Conservation (phyloP, 2,329 filamentous ascomycete genomes). For the Monascus ruber region DNA sequence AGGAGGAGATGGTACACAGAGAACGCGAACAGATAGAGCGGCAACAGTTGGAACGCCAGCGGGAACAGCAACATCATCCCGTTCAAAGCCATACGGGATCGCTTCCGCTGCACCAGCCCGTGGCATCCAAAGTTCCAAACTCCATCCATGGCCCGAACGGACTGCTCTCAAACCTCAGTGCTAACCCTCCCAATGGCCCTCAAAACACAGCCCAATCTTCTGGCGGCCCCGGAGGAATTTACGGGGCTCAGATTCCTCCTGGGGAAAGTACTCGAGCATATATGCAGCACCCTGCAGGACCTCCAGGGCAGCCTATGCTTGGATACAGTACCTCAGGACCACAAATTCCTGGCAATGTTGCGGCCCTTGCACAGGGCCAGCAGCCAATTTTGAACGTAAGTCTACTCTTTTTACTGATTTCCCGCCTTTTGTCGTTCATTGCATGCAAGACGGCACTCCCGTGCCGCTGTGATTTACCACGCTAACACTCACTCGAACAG, state of each 20-base stretch:
- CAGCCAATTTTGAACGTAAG: conserved; percentile 66
- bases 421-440: background rate
- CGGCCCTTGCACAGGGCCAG: conserved; percentile 61
- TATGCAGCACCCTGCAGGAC: conserved; percentile 51
- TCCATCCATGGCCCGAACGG: conserved; percentile 90
- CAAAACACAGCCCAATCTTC: conserved; percentile 47
- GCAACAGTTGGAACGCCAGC: conserved; percentile 44
- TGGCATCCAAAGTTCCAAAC: conserved; percentile 66
- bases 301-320: conserved; percentile 42
- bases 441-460: background rate
- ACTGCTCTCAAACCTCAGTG: conserved; percentile 63
- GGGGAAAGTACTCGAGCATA: conserved; percentile 44
- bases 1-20: conserved; percentile 48
- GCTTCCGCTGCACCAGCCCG: conserved; percentile 86
- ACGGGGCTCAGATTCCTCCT: conserved; percentile 56
- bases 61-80: conserved; percentile 53
- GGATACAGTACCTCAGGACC: conserved; percentile 35
- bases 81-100: conserved; percentile 83
- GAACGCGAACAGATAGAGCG: conserved; percentile 49
- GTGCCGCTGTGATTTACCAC: background rate
- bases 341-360: conserved; percentile 39
- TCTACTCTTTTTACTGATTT: conserved; percentile 13
- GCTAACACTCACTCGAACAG: conserved; percentile 33
- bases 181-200: conserved; percentile 44
- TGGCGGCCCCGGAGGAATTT: conserved; percentile 52